Base-by-base conservation (phyloP, 179 eudicot species). In the Silene vulgaris region DNA sequence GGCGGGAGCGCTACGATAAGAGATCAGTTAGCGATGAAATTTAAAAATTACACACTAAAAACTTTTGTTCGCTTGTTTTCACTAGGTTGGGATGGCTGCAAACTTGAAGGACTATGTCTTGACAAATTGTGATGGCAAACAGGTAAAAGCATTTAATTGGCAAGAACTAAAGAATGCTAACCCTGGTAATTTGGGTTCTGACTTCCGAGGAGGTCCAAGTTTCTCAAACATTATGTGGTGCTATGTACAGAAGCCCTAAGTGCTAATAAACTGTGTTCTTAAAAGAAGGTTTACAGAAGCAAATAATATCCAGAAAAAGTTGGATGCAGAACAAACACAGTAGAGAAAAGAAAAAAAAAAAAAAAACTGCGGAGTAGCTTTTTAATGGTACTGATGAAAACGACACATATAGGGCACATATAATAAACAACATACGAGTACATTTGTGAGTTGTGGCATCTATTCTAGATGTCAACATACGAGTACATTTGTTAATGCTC, bases 51-150 rank as follows among this genome's bases (percentile, higher is more conserved):
- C 8, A 35, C 40, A 35, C 40, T 35, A 43, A 56, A 61, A 56
- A 0, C 35, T 40, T 65, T 60, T 76, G 65, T 79, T 76, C 8
- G 17, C 76, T 71, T 82, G 62, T 78, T 81, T 52, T 35, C 43
- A 26, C 77, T 83, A 94, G 98, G 93, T 88, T 75, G 97, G 93
- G 62, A 86, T 95, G 97, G 97, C 99, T 76, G 97, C 89, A 80
- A 92, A 95, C 90, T 84, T 95, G 73, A 89, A 88, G 85, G 90
- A 95, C 74, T 90, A 77, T 77, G 81, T 87, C 74, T 77, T 95
- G 54, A 95, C 95, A 74, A 84, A 89, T 72, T 85, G 84, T 68
- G 86, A 89, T 67, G 97, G 99, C 65, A 70, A 80, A 64, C 85
- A 92, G 99, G 99, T 95, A 90, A 45, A 23, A 45, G 76, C 32